Conservation (phyloP, 768 basidiomycete species). For the Lepiota brunneoincarnata region DNA sequence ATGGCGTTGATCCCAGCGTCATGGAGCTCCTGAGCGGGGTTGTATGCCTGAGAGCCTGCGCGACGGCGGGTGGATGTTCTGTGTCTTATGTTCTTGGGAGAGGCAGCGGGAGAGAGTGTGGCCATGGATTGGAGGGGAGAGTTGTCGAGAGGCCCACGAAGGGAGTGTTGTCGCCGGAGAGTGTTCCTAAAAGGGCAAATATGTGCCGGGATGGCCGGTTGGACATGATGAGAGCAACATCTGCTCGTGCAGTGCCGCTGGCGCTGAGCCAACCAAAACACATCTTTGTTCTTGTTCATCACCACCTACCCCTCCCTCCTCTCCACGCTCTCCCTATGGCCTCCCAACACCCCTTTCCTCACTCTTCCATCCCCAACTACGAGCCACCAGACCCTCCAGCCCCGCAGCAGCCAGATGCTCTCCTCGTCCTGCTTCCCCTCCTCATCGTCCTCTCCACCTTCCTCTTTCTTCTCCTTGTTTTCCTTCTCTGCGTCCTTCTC, state of each 20-base stretch:
- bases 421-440: slow-evolving; percentile 87
- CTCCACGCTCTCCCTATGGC: not conserved
- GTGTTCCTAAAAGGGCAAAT: not conserved
- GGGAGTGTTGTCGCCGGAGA: not conserved
- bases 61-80: slow-evolving; percentile 57
- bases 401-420: slow-evolving; percentile 53
- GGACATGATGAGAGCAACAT: not conserved
- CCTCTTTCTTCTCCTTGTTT: slow-evolving; percentile 87
- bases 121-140: slow-evolving; percentile 30
- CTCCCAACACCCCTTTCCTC: not conserved
- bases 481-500: slow-evolving; percentile 86
- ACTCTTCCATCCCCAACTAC: slow-evolving; percentile 5
- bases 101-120: slow-evolving; percentile 46
- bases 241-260: not conserved
- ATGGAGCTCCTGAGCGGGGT: slow-evolving; percentile 58
- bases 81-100: slow-evolving; percentile 50
- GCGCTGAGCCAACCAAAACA: too few species aligned
- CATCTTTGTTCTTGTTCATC: too few species aligned
- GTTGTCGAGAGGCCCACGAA: not conserved
- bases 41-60: slow-evolving; percentile 47
- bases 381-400: slow-evolving; percentile 24
- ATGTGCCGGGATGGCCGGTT: not conserved
- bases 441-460: slow-evolving; percentile 93
- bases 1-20: slow-evolving; percentile 69
- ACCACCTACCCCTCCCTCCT: too few species aligned